Evolutionary conservation across 2,329 filamentous ascomycete species (phyloP).

Genomic region (Phoma sp.): DNA sequence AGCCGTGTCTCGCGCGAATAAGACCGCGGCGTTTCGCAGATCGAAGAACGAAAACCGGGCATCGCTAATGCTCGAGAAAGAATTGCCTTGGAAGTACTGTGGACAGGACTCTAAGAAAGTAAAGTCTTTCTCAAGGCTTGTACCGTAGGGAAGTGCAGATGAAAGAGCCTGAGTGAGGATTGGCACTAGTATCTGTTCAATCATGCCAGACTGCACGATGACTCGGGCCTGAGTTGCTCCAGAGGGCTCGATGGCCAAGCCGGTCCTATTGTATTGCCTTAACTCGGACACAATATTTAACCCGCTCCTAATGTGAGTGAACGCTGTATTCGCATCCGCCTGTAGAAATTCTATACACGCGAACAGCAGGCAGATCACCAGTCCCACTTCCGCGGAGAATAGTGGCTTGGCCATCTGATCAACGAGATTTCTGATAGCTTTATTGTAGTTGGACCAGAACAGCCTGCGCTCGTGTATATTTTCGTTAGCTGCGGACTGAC

Average conservation of each 20-base stretch:
- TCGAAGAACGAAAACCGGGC: constrained; percentile 16
- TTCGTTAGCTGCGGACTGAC: not conserved
- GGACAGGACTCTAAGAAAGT: constrained; percentile 3
- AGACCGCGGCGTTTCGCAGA: constrained; percentile 19
- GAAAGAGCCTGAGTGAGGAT: constrained; percentile 25
- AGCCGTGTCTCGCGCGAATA: constrained; percentile 7
- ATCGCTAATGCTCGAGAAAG: constrained; percentile 15
- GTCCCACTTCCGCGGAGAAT: constrained; percentile 37
- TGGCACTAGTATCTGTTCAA: constrained; percentile 22
- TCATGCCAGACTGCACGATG: constrained; percentile 1
- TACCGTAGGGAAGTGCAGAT: constrained; percentile 21
- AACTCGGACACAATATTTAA: constrained; percentile 43
- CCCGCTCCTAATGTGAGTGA: constrained; percentile 53
- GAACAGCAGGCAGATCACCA: constrained; percentile 53
- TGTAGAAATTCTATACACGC: constrained; percentile 52
- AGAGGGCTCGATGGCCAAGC: not conserved
- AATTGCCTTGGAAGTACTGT: not conserved
- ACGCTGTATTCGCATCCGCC: constrained; percentile 48
- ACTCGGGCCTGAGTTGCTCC: not conserved
- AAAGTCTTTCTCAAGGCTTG: constrained; percentile 12
- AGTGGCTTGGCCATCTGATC: constrained; percentile 34
- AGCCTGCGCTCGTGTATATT: constrained; percentile 20
- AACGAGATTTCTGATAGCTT: constrained; percentile 46
- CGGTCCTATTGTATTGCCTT: not conserved
- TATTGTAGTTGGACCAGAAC: constrained; percentile 50